Evolutionary conservation across 2,329 filamentous ascomycete species (phyloP).

Genomic region (Ilyonectria robusta): DNA sequence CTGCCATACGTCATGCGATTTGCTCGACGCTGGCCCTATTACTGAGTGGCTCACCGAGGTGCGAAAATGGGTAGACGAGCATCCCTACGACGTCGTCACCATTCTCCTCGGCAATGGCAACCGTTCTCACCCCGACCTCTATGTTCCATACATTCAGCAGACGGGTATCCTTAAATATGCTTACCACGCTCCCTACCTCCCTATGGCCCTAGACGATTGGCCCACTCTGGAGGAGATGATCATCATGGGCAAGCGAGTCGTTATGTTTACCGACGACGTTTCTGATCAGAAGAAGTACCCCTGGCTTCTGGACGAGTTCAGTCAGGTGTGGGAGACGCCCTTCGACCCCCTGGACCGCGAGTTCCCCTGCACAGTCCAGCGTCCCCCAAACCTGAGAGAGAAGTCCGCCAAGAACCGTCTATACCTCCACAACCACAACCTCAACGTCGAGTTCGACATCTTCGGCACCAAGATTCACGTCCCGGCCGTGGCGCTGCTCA

Average conservation of each 20-base stretch:
- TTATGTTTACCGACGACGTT: slow-evolving; percentile 89
- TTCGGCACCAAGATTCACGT: slow-evolving; percentile 76
- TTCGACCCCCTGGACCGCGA: slow-evolving; percentile 76
- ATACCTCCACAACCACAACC: slow-evolving; percentile 92
- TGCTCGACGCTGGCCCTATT: slow-evolving; percentile 86
- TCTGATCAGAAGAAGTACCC: slow-evolving; percentile 84
- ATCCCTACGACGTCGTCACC: slow-evolving; percentile 91
- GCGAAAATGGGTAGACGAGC: slow-evolving; percentile 77
- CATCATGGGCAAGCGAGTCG: slow-evolving; percentile 75
- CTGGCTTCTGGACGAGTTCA: slow-evolving; percentile 90
- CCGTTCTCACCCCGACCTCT: slow-evolving; percentile 75
- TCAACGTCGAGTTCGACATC: slow-evolving; percentile 83
- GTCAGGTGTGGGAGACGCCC: slow-evolving; percentile 90
- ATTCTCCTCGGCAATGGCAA: slow-evolving; percentile 89
- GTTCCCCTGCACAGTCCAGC: slow-evolving; percentile 85
- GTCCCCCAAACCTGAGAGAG: slow-evolving; percentile 76
- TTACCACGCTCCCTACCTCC: slow-evolving; percentile 79
- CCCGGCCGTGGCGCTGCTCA: slow-evolving; percentile 78
- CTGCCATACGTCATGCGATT: slow-evolving; percentile 87
- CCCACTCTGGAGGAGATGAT: slow-evolving; percentile 87
- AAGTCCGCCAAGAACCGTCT: slow-evolving; percentile 73
- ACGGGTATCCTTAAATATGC: slow-evolving; percentile 81
- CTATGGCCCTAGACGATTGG: slow-evolving; percentile 83
- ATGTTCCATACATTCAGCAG: slow-evolving; percentile 76
- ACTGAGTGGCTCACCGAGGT: slow-evolving; percentile 80